Evolutionary conservation across 371 early-diverging fungal genomes (phyloP).

Genomic region (Mucor saturninus): DNA sequence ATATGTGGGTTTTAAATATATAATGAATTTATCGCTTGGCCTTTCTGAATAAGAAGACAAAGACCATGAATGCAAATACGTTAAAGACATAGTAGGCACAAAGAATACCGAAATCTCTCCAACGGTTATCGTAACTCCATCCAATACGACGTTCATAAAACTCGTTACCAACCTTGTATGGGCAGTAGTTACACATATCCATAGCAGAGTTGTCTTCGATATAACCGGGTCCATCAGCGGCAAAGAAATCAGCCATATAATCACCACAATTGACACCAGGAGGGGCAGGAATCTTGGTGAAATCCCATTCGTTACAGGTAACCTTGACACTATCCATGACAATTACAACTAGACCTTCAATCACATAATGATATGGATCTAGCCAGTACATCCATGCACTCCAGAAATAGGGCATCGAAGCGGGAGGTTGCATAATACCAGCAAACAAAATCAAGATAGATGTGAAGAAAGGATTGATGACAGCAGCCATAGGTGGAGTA

Average conservation of each 20-base stretch:
- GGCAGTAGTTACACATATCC: conserved; percentile 69
- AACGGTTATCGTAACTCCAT: conserved; percentile 71
- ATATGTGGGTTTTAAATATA: neutral
- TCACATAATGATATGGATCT: conserved; percentile 77
- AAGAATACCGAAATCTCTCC: conserved; percentile 77
- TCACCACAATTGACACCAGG: conserved; percentile 65
- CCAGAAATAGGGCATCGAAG: conserved; percentile 78
- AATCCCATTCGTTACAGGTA: conserved; percentile 56
- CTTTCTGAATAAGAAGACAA: conserved; percentile 53
- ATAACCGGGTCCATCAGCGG: conserved; percentile 59
- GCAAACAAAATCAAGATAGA: conserved; percentile 74
- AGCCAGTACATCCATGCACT: conserved; percentile 80
- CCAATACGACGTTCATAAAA: conserved; percentile 54
- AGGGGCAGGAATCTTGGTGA: conserved; percentile 58
- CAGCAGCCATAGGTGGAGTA: conserved; percentile 70
- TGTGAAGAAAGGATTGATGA: conserved; percentile 76
- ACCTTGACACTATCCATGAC: conserved; percentile 65
- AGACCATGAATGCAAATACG: conserved; percentile 51
- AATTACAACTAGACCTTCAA: conserved; percentile 77
- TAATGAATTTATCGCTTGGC: conserved; percentile 39
- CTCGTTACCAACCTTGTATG: conserved; percentile 63
- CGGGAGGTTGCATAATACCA: conserved; percentile 73
- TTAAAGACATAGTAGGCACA: conserved; percentile 66
- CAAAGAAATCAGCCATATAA: conserved; percentile 64
- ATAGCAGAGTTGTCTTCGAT: conserved; percentile 55